These are phyloP conservation scores for Epichloe sylvatica DNA, from an alignment of 2,329 filamentous ascomycete species.

Conservation along the genomic window DNA sequence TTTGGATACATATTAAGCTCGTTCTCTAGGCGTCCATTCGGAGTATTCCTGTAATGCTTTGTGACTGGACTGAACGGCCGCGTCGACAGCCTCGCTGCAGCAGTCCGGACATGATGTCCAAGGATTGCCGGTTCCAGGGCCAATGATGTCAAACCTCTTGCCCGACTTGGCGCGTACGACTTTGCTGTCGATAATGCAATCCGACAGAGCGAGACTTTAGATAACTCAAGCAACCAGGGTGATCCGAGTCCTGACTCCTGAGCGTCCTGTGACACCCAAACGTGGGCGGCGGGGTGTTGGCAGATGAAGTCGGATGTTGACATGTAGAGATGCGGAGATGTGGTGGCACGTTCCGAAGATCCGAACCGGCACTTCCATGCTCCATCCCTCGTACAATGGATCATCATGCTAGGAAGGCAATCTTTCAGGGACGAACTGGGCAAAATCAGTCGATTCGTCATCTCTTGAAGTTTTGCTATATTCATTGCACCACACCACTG, in stretches of 20 bases:
- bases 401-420: background rate
- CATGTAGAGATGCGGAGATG: background rate
- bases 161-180: constrained; percentile 31
- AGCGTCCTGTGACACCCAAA: background rate
- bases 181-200: constrained; percentile 36
- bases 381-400: no score
- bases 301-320: background rate
- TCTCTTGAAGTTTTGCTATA: background rate
- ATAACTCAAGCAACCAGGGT: no score
- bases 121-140: constrained; percentile 35
- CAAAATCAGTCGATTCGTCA: no score
- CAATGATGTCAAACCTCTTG: constrained; percentile 36
- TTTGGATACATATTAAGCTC: constrained; percentile 21
- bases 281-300: background rate
- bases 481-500: background rate
- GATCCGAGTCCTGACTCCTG: no score
- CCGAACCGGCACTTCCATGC: background rate
- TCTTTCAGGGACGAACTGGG: background rate
- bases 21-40: constrained; percentile 22
- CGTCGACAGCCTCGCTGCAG: constrained; percentile 24
- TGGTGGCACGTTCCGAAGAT: background rate
- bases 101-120: constrained; percentile 39
- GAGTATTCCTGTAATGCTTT: constrained; percentile 24
- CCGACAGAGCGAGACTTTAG: constrained; percentile 28
- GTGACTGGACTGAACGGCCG: constrained; percentile 22